phyloP scores from a whole-genome alignment of 192 early-diverging fungal species.

The Gryganskiella cystojenkinii region DNA sequence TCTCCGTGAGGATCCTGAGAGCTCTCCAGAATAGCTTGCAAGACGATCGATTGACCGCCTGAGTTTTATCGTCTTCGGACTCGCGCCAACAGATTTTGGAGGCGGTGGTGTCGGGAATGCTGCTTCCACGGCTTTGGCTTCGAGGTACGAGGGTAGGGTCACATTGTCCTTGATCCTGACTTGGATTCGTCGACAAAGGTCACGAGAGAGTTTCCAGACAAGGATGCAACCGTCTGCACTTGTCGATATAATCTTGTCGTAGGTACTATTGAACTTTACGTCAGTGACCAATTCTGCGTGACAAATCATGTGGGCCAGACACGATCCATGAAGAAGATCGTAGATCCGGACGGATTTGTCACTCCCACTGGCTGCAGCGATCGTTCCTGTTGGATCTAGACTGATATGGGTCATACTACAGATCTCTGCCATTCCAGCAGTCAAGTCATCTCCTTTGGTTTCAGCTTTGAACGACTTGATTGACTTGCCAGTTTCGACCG shows the following conservation, averaged over 20 bases:
- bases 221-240: constrained; percentile 81
- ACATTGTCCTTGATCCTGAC: constrained; percentile 32
- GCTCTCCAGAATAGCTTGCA: constrained; percentile 11
- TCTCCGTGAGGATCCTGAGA: constrained; percentile 19
- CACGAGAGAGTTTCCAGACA: constrained; percentile 73
- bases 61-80: constrained; percentile 10
- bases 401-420: constrained; percentile 73
- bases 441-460: constrained; percentile 51
- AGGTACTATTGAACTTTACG: constrained; percentile 68
- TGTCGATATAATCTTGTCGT: constrained; percentile 70
- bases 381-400: constrained; percentile 76
- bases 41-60: constrained; percentile 19
- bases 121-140: constrained; percentile 19
- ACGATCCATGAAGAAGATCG: constrained; percentile 71
- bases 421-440: constrained; percentile 52
- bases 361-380: constrained; percentile 69
- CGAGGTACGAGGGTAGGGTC: constrained; percentile 24
- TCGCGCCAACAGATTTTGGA: not conserved
- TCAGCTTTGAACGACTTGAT: constrained; percentile 69
- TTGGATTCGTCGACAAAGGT: constrained; percentile 48
- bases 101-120: not conserved
- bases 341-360: constrained; percentile 80
- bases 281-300: constrained; percentile 82
- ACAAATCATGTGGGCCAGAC: constrained; percentile 66
- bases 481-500: constrained; percentile 72